Percentiles rank a stretch among this genome's conserved stretches.
Conservation (phyloP, 164 flowering plant genomes). For the Nymphaea colorata region DNA sequence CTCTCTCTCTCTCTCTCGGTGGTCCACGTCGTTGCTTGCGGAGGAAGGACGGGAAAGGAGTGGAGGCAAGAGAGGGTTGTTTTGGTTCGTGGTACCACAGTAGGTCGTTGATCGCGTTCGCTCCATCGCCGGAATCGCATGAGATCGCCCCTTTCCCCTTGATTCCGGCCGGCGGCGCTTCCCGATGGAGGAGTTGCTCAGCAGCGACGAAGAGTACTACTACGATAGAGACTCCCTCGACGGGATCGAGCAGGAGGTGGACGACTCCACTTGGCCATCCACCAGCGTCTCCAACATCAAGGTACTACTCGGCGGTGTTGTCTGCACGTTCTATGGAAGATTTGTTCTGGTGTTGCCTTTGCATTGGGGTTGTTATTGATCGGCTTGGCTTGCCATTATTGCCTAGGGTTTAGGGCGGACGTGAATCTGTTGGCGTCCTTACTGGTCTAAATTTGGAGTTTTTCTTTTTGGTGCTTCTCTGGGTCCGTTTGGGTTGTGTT, state of each 20-base stretch:
- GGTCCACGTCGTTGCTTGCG: background rate
- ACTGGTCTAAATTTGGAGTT: no score
- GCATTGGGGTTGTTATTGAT: no score
- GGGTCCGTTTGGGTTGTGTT: no score
- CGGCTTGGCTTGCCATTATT: no score
- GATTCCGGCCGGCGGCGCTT: background rate
- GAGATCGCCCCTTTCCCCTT: background rate
- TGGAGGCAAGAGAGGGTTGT: background rate
- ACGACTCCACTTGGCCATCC: conserved; percentile 20
- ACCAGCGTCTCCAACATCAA: conserved; percentile 21
- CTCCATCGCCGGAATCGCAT: background rate
- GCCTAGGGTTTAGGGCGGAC: no score
- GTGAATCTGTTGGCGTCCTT: no score
- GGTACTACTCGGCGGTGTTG: conserved; percentile 1
- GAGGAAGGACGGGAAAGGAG: background rate
- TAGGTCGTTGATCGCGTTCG: background rate
- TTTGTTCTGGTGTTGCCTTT: no score
- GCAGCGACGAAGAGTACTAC: conserved; percentile 23
- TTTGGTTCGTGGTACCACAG: background rate
- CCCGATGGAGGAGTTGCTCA: conserved; percentile 29
- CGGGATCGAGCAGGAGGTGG: conserved; percentile 43
- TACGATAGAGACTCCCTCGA: conserved; percentile 51
- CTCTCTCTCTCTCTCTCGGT: background rate
- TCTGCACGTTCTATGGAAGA: no score
- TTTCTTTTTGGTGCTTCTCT: no score